Percentiles rank a stretch among this genome's conserved stretches.
phyloP scores from a whole-genome alignment of 495 filamentous ascomycete species.

The Neurospora intermedia region DNA sequence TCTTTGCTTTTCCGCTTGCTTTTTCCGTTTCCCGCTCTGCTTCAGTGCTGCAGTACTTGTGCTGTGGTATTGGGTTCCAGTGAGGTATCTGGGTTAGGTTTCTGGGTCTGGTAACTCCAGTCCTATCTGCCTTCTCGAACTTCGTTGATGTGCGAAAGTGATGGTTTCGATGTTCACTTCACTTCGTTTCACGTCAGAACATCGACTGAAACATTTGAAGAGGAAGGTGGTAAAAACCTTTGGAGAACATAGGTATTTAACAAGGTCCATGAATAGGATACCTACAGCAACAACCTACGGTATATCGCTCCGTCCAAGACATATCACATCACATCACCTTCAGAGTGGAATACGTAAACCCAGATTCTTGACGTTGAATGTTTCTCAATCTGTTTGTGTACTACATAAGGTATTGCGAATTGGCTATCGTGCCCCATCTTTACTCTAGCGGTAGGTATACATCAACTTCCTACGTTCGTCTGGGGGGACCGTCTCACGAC shows the following conservation, averaged over 20 bases:
- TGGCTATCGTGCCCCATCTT: not conserved
- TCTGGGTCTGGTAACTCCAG: not conserved
- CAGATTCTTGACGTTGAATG: not conserved
- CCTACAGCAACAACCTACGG: not conserved
- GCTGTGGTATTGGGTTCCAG: not conserved
- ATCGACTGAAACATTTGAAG: no score
- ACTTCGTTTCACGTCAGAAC: no score
- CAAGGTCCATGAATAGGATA: not conserved
- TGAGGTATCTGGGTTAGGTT: not conserved
- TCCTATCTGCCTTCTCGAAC: not conserved
- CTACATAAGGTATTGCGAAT: not conserved
- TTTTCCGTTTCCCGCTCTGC: not conserved
- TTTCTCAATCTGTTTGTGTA: not conserved
- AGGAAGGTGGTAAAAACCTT: no score
- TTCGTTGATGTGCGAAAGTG: not conserved
- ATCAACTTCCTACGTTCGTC: not conserved
- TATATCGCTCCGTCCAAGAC: not conserved
- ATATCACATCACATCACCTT: not conserved
- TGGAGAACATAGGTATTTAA: not conserved
- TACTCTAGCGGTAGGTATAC: not conserved
- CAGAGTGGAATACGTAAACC: not conserved
- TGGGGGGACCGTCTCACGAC: not conserved
- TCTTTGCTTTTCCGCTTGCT: not conserved
- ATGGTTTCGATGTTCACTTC: no score
- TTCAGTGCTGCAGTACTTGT: not conserved